These are phyloP conservation scores for Calamus simplicifolius DNA, from an alignment of 176 grass and related monocot genomes.

Conservation along the genomic window DNA sequence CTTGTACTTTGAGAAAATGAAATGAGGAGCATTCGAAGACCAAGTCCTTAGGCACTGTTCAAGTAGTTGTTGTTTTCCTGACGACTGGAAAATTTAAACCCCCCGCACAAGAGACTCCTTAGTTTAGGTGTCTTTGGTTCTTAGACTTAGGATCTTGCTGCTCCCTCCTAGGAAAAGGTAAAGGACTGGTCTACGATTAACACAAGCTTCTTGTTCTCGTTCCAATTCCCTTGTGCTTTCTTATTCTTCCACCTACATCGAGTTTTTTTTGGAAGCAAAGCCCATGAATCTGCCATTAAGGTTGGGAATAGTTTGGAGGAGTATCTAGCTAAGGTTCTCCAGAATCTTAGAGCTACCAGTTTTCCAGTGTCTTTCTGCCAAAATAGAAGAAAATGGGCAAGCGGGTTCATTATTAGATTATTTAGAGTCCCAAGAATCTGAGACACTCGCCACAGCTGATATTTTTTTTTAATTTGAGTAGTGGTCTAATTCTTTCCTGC, in stretches of 20 bases:
- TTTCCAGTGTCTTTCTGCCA: conserved; percentile 23
- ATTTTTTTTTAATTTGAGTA: neutral
- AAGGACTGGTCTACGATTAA: too few species aligned
- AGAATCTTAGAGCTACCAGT: conserved; percentile 24
- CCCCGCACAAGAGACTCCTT: neutral
- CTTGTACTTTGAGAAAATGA: conserved; percentile 11
- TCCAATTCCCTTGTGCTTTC: too few species aligned
- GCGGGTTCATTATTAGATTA: conserved; percentile 10
- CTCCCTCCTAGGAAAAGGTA: too few species aligned
- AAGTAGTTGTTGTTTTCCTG: conserved; percentile 2
- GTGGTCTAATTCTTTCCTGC: neutral
- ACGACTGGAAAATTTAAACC: neutral
- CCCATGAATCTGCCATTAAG: neutral
- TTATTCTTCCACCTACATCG: too few species aligned
- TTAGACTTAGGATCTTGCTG: too few species aligned
- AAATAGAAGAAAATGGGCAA: conserved; percentile 22
- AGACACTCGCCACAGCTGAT: too few species aligned
- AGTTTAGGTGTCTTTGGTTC: too few species aligned
- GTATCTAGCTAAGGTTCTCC: conserved; percentile 28
- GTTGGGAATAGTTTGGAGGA: neutral
- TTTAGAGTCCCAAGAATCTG: neutral
- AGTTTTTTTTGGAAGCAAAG: too few species aligned
- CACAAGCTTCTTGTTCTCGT: too few species aligned
- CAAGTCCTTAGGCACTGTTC: conserved; percentile 1
- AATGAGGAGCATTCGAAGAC: conserved; percentile 12